phyloP scores from a whole-genome alignment of 805 yeast species.

The Metschnikowia gelsemii region DNA sequence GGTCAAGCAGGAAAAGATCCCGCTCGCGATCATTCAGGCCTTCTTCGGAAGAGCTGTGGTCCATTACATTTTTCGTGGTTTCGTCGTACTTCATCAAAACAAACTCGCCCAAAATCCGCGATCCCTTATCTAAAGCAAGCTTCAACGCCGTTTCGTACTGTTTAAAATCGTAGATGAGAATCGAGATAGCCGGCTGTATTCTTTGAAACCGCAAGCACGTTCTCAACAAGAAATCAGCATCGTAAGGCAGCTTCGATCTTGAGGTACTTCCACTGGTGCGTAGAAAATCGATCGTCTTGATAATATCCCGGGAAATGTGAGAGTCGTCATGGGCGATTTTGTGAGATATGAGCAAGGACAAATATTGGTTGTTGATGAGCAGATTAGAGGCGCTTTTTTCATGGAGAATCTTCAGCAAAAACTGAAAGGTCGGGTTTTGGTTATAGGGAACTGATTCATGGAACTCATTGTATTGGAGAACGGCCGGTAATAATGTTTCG shows the following conservation, averaged over 20 bases:
- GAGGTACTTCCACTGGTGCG: constrained; percentile 19
- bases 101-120: constrained; percentile 52
- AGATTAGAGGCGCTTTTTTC: constrained; percentile 41
- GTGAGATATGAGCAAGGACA: constrained; percentile 61
- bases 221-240: constrained; percentile 72
- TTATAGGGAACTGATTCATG: constrained; percentile 35
- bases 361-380: constrained; percentile 65
- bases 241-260: constrained; percentile 39
- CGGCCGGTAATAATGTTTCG: constrained; percentile 68
- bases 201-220: constrained; percentile 62
- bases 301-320: constrained; percentile 37
- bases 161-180: constrained; percentile 63
- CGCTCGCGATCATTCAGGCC: not conserved
- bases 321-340: constrained; percentile 36
- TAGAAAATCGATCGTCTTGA: constrained; percentile 29
- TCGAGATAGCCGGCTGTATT: constrained; percentile 63
- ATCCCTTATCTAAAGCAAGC: constrained; percentile 62
- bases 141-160: constrained; percentile 79
- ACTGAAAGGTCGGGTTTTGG: constrained; percentile 65
- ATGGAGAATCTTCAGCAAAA: constrained; percentile 51
- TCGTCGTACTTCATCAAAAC: constrained; percentile 36
- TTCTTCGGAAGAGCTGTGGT: not conserved
- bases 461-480: constrained; percentile 63
- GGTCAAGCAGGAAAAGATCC: constrained; percentile 5
- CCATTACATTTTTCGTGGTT: constrained; percentile 9